A percentile compares a stretch with the other conserved stretches of the same genome.
Conservation (phyloP, 2,329 filamentous ascomycete species). For the Cladophialophora bantiana region DNA sequence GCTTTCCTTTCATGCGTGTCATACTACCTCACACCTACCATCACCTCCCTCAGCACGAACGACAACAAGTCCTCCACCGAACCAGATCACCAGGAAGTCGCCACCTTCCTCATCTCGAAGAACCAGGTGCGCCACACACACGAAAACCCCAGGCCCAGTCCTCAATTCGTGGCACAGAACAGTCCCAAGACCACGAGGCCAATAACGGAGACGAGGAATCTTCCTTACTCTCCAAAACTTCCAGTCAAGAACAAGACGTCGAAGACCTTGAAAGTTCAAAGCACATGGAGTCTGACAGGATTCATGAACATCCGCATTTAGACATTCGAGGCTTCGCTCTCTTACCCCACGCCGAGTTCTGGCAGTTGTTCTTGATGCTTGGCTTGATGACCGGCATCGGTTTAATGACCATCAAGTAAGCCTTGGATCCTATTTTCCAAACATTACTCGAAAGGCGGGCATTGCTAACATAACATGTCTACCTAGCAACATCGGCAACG, state of each 20-base stretch:
- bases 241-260: slow-evolving; percentile 40
- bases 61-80: slow-evolving; percentile 43
- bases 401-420: slow-evolving; percentile 98
- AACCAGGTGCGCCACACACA: slow-evolving; percentile 48
- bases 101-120: slow-evolving; percentile 42
- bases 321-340: slow-evolving; percentile 88
- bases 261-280: slow-evolving; percentile 38
- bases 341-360: slow-evolving; percentile 78
- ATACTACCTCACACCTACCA: slow-evolving; percentile 60
- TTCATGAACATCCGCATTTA: slow-evolving; percentile 77
- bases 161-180: slow-evolving; percentile 40
- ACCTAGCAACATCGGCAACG: slow-evolving; percentile 88
- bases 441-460: not conserved
- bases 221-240: slow-evolving; percentile 72
- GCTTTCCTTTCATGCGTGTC: slow-evolving; percentile 83
- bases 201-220: slow-evolving; percentile 37
- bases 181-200: slow-evolving; percentile 40
- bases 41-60: slow-evolving; percentile 49
- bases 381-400: slow-evolving; percentile 91
- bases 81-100: slow-evolving; percentile 45
- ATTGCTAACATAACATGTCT: not conserved
- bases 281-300: slow-evolving; percentile 64
- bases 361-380: slow-evolving; percentile 88
- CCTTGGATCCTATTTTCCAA: slow-evolving; percentile 35
- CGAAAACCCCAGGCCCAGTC: slow-evolving; percentile 42